Base-by-base conservation (phyloP, 78 protist species). In the Dictyostelium citrinum region DNA sequence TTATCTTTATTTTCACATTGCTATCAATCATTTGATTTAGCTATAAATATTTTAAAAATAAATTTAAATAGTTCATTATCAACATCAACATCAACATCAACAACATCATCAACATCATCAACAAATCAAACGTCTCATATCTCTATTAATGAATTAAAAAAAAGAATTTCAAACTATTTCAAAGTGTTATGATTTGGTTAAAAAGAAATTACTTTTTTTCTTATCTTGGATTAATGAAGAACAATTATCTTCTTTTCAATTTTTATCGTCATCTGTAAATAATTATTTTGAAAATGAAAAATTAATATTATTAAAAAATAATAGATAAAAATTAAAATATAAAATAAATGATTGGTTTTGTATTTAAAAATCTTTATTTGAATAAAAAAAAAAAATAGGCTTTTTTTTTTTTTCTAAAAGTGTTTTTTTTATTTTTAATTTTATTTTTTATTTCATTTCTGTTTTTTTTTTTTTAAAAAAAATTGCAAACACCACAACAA, bases 1-100 rank as follows among this genome's bases (percentile, higher is more conserved):
- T 79, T 78, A 6, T 22, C 93, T 31, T 41, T 79, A 9, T 16
- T 88, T 4, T 88, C 93, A 35, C 93, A 88, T 78, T 12, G 78
- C 16, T 43, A 61, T 20, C 14, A 55, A 7, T 41, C 64, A 29
- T 77, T 85, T 31, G 33, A 27, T 12, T 12, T 5, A 0, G 17
- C 61, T 22, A 11, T 64, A 5, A 43, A 60, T 64, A 70, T 70
- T 31, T 70, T 70, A 70, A 70, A 70, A 70, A 33, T 35, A 70
- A 70, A 70, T 70, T 70, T 33, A 33, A 31, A 70, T 33, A 70
- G 16, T 72, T 35, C 27, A 45, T 3, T 76, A 9, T 33, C 24
- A 39, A 1, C 16, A 43, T 9, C 51, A 43, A 7, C 72, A 27
- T 0, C 11, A 61, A 2, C 76, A 31, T 10, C 68, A 29, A 5